Evolutionary conservation across 2,329 filamentous ascomycete species (phyloP), one percentile per base, ranked within the genome.

Genomic region (Huntiella omanensis): DNA sequence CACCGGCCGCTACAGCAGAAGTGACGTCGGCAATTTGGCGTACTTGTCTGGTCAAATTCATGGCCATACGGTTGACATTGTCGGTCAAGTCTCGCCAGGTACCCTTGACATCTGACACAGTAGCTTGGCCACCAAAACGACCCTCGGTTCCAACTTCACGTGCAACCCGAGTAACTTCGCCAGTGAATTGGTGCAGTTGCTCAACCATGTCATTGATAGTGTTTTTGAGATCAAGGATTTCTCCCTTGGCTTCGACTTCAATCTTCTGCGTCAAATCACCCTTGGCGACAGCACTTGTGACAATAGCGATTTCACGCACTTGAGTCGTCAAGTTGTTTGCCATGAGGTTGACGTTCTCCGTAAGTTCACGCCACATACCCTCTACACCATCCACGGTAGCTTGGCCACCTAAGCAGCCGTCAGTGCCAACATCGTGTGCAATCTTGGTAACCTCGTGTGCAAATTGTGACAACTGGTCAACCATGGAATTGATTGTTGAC

Each of bases 401-500:
- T 62, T 96, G 91, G 8, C 88, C 88, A 59, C 91, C 88, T 12
- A 96, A 73, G 52, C 86, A 78, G 55, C 88, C 88, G 62, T 96
- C 22, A 28, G 22, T 28, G 22, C 22, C 22, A 28, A 28, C 22
- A 10, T 28, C 22, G 8, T 28, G 22, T 88, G 88, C 88, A 57
- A 96, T 83, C 62, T 91, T 92, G 33, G 88, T 96, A 55, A 96
- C 91, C 65, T 96, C 87, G 58, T 86, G 83, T 7, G 91, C 88
- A 59, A 96, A 96, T 58, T 95, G 86, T 58, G 92, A 85, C 49
- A 96, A 69, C 62, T 95, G 91, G 60, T 95, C 91, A 54, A 96
- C 88, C 88, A 96, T 96, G 60, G 83, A 91, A 64, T 96, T 96
- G 68, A 96, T 96, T 41, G 91, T 96, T 50, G 86, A 86, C 64